These are phyloP conservation scores for Lichtheimia ramosa DNA, from an alignment of 371 early-diverging fungal genomes.

Conservation along the genomic window DNA sequence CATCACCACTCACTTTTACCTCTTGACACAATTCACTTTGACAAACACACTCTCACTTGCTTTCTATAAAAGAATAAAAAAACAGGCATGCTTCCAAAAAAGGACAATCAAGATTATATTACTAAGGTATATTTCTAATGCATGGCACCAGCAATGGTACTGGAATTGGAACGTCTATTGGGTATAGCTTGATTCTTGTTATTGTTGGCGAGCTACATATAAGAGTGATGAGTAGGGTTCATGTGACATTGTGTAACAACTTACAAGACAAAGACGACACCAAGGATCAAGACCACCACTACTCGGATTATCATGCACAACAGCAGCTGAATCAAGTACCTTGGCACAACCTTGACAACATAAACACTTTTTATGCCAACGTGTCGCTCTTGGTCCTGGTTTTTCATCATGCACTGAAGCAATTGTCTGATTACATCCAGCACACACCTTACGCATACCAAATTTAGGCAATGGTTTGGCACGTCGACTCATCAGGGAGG, in stretches of 20 bases:
- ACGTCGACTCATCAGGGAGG: conserved; percentile 37
- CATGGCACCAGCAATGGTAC: too few species aligned
- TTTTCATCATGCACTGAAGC: conserved; percentile 45
- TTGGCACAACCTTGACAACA: conserved; percentile 36
- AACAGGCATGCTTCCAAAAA: too few species aligned
- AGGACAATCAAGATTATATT: too few species aligned
- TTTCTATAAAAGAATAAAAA: too few species aligned
- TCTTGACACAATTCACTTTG: too few species aligned
- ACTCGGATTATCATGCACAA: conserved; percentile 21
- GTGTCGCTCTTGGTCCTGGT: conserved; percentile 43
- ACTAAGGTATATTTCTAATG: too few species aligned
- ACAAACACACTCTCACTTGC: too few species aligned
- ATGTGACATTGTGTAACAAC: not conserved
- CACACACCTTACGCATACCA: conserved; percentile 33
- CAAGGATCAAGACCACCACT: conserved; percentile 24
- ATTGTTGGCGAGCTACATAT: too few species aligned
- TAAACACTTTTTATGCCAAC: conserved; percentile 45
- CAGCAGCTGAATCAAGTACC: conserved; percentile 40
- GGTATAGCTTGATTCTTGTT: too few species aligned
- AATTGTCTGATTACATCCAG: conserved; percentile 38
- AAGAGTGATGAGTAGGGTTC: too few species aligned
- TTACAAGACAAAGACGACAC: conserved; percentile 42
- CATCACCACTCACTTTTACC: not conserved
- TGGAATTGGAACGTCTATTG: too few species aligned
- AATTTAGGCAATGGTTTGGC: conserved; percentile 37